Evolutionary conservation across 805 yeast species (phyloP).

Genomic region (Candida sonorensis): DNA sequence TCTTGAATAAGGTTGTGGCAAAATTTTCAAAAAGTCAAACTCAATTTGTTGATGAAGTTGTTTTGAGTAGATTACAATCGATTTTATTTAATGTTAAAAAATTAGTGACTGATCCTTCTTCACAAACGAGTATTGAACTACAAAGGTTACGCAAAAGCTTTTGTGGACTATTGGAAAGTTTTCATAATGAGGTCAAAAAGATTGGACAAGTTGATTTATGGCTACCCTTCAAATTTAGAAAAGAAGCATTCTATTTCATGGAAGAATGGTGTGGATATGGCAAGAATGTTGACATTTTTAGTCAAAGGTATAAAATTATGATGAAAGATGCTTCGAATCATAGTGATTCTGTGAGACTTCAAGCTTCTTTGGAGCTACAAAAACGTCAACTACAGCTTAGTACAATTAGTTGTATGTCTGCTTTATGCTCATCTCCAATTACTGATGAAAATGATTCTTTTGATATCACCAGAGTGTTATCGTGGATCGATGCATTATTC

Average conservation of each 20-base stretch:
- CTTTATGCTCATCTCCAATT: constrained; percentile 70
- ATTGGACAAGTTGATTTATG: constrained; percentile 42
- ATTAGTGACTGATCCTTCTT: constrained; percentile 42
- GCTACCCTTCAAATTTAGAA: constrained; percentile 83
- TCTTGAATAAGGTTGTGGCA: constrained; percentile 61
- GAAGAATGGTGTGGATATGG: constrained; percentile 97
- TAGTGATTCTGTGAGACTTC: constrained; percentile 42
- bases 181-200: constrained; percentile 50
- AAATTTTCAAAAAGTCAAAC: constrained; percentile 46
- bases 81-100: constrained; percentile 56
- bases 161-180: constrained; percentile 71
- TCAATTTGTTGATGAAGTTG: constrained; percentile 60
- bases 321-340: constrained; percentile 31
- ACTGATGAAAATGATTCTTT: constrained; percentile 49
- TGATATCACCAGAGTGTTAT: constrained; percentile 58
- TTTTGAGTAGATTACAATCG: constrained; percentile 53
- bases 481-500: constrained; percentile 78
- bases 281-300: constrained; percentile 48
- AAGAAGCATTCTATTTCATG: constrained; percentile 71
- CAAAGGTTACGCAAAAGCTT: constrained; percentile 79
- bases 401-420: constrained; percentile 79
- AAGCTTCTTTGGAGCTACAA: constrained; percentile 77
- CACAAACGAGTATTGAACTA: constrained; percentile 61
- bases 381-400: constrained; percentile 61
- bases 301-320: constrained; percentile 59